phyloP scores from a whole-genome alignment of 306 rosid species.

The Mimosa bimucronata region DNA sequence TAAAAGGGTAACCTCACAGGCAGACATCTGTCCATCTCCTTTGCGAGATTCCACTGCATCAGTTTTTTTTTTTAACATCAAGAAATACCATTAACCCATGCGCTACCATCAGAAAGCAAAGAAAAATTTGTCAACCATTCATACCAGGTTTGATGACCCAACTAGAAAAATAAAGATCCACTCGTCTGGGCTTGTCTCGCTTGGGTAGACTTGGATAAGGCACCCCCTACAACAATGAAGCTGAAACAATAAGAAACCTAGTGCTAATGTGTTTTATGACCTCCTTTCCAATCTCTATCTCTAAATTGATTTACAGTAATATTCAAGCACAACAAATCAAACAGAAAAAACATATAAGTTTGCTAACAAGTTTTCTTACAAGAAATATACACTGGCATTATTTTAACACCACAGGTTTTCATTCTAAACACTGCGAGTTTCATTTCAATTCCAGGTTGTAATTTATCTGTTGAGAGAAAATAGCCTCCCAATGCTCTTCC shows the following conservation, averaged over 20 bases:
- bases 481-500: not conserved
- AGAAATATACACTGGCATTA: not conserved
- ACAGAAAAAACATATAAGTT: not conserved
- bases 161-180: slow-evolving; percentile 86
- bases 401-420: not conserved
- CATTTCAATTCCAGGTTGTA: not conserved
- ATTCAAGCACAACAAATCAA: not conserved
- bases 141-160: slow-evolving; percentile 93
- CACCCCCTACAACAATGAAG: slow-evolving; percentile 69
- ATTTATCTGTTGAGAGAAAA: not conserved
- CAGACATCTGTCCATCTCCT: slow-evolving; percentile 86
- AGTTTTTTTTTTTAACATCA: slow-evolving; percentile 31
- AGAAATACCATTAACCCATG: slow-evolving; percentile 17
- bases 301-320: not conserved
- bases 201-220: slow-evolving; percentile 81
- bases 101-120: slow-evolving; percentile 24
- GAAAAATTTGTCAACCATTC: slow-evolving; percentile 18
- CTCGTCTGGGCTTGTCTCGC: slow-evolving; percentile 97
- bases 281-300: not conserved
- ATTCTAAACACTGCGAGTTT: not conserved
- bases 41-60: slow-evolving; percentile 88
- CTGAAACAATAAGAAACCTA: slow-evolving; percentile 26
- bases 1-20: slow-evolving; percentile 89
- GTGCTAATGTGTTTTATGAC: not conserved
- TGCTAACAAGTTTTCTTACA: not conserved